Base-by-base conservation (phyloP, 73 alveolate genomes). In the Durusdinium trenchii region DNA sequence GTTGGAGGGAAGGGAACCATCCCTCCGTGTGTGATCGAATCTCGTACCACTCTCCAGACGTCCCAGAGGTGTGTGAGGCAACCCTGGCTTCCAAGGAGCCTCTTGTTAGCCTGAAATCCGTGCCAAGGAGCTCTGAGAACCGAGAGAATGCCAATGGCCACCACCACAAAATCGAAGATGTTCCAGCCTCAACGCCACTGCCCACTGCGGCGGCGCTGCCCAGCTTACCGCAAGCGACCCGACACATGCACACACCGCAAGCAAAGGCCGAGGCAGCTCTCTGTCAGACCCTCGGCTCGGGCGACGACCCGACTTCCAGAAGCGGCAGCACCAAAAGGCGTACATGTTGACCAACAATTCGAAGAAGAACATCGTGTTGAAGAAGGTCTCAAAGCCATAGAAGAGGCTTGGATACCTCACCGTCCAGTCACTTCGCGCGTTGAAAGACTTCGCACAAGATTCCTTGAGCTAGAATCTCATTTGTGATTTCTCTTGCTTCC, bases 311-410 rank as follows among this genome's bases (percentile, higher is more conserved):
- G 97, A 90, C 87, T 46, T 46, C 97, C 97, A 90, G 54, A 90
- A 90, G 87, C 87, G 97, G 84, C 97, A 90, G 35, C 86, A 90
- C 97, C 97, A 90, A 52, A 90, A 90, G 28, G 97, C 97, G 47
- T 90, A 90, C 97, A 90, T 90, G 86, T 90, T 90, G 87, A 90
- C 97, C 28, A 75, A 78, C 47, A 90, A 51, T 52, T 90, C 97
- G 51, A 90, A 46, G 97, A 67, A 64, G 64, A 90, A 90, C 87
- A 90, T 90, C 52, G 60, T 51, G 97, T 90, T 90, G 97, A 90
- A 90, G 60, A 90, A 90, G 46, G 97, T 90, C 87, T 90, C 97
- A 54, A 90, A 61, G 87, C 82, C 97, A 20, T 90, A 90, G 64
- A 90, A 90, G 86, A 90, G 86, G 35, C 69, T 87, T 6, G 97